Base-by-base conservation (phyloP, 805 yeast genomes). In the Pichia exigua region DNA sequence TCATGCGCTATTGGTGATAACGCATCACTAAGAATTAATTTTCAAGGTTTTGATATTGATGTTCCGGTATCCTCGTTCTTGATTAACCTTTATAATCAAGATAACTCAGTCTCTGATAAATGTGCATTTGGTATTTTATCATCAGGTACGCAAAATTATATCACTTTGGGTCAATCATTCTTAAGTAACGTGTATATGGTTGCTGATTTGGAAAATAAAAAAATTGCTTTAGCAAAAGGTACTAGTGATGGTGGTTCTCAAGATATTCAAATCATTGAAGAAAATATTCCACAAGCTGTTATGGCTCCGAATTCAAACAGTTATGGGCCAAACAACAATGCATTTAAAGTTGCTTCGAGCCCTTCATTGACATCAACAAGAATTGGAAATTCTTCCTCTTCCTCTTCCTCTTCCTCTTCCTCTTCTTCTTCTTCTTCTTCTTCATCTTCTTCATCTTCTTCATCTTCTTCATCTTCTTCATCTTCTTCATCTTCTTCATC, bases 1-100 rank as follows among this genome's bases (percentile, higher is more conserved):
- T 63, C 63, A 6, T 85, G 90, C 63, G 47, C 54, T 1, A 58
- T 64, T 54, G 57, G 61, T 12, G 54, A 54, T n/a, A 55, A 60
- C 38, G 52, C 52, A n/a, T 48, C 48, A 56, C 54, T 79, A 11
- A 68, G 70, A 41, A 79, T 79, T 57, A 69, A 77, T 57, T 81
- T 85, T 66, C 79, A 81, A 53, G 90, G 88, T 7, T 63, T 73
- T n/a, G 60, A 64, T 11, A 78, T 85, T 52, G 61, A 69, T 17
- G 79, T 77, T 9, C 84, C 87, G 28, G 61, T 79, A 18, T 45
- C 57, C 6, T 52, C 61, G 22, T 65, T 64, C 44, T 46, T 55
- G 41, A 45, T 65, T n/a, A 24, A 49, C 5, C 47, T 66, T 15
- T 28, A 53, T 5, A 53, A 60, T 20, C 45, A 52, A 15, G 13